A percentile compares a stretch with the other conserved stretches of the same genome.
Conservation (phyloP, 2,329 filamentous ascomycete species). For the Ceratocystis diversiconidia region DNA sequence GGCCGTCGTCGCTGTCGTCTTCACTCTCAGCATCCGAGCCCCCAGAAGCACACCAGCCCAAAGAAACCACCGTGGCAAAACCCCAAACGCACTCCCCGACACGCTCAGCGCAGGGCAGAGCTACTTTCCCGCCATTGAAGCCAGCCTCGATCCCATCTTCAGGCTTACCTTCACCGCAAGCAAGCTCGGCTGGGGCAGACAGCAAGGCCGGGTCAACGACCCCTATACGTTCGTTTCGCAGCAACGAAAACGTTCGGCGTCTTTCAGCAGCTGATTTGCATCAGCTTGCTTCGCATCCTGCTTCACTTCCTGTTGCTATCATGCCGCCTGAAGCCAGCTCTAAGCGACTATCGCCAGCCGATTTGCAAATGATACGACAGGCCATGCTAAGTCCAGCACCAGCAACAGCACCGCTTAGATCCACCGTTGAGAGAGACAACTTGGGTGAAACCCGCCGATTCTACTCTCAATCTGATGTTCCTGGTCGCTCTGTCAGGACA, state of each 20-base stretch:
- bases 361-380: slow-evolving; percentile 23
- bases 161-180: background rate
- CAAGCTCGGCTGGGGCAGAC: background rate
- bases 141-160: background rate
- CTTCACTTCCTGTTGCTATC: slow-evolving; percentile 39
- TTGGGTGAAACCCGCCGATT: background rate
- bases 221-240: slow-evolving; percentile 16
- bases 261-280: slow-evolving; percentile 46
- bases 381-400: slow-evolving; percentile 19
- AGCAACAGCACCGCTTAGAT: background rate
- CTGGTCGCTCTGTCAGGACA: slow-evolving; percentile 11
- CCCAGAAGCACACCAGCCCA: background rate
- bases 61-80: background rate
- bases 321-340: slow-evolving; percentile 26
- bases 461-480: slow-evolving; percentile 6
- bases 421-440: background rate
- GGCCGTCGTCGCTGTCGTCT: background rate
- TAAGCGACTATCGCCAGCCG: slow-evolving; percentile 17
- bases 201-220: background rate
- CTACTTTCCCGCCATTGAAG: background rate
- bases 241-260: slow-evolving; percentile 35
- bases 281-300: slow-evolving; percentile 40
- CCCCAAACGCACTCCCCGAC: background rate
- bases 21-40: background rate
- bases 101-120: background rate